Evolutionary conservation across 331 rosid genomes (phyloP).

Genomic region (Quercus phellos): DNA sequence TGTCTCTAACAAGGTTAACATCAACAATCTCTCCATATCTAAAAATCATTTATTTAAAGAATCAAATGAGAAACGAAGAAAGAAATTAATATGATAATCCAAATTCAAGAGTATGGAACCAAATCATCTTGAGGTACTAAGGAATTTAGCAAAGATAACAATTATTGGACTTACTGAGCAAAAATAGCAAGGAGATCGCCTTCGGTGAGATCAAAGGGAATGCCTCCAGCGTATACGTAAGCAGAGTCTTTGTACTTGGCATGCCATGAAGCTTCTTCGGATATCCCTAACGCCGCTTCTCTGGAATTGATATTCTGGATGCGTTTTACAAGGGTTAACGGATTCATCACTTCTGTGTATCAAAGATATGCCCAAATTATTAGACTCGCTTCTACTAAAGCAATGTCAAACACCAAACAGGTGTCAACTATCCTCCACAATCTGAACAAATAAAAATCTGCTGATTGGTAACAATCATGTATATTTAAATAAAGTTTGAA

Average conservation of each 20-base stretch:
- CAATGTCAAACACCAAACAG: too few species aligned
- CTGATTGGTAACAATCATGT: too few species aligned
- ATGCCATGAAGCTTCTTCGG: constrained; percentile 89
- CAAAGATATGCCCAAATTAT: too few species aligned
- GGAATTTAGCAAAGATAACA: not conserved
- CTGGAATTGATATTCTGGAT: constrained; percentile 70
- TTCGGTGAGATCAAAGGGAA: constrained; percentile 89
- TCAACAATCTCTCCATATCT: constrained; percentile 89
- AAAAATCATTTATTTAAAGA: not conserved
- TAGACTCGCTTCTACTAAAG: too few species aligned
- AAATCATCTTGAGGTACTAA: not conserved
- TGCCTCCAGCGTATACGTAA: constrained; percentile 73
- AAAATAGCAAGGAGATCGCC: constrained; percentile 95
- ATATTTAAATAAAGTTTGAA: too few species aligned
- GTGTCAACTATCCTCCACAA: too few species aligned
- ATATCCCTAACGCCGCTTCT: constrained; percentile 73
- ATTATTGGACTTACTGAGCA: constrained; percentile 54
- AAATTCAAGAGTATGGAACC: not conserved
- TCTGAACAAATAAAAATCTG: too few species aligned
- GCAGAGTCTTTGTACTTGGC: constrained; percentile 83
- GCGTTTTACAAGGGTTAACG: constrained; percentile 78
- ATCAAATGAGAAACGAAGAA: too few species aligned
- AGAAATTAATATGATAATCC: too few species aligned
- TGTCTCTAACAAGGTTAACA: constrained; percentile 85
- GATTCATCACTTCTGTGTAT: constrained; percentile 48